Conservation (phyloP, 306 rosid genomes). For the Alnus rubra region DNA sequence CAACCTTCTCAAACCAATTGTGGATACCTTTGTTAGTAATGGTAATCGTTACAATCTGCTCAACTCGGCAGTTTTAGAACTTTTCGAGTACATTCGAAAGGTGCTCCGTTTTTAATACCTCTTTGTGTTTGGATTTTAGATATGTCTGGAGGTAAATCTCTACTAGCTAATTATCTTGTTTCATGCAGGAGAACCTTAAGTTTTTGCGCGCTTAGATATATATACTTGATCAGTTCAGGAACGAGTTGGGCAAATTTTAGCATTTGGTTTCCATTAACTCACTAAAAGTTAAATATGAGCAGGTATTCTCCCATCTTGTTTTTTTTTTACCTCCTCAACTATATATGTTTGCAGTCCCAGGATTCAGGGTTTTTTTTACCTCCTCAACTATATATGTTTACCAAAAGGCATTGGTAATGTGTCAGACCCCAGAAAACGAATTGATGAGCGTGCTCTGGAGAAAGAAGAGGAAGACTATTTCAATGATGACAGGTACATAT, state of each 20-base stretch:
- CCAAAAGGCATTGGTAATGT: constrained; percentile 47
- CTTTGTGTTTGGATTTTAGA: too few relatives aligned
- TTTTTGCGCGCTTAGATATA: constrained; percentile 60
- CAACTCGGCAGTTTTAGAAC: too few relatives aligned
- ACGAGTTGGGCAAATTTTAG: constrained; percentile 73
- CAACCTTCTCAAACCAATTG: constrained; percentile 81
- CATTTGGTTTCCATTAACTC: constrained; percentile 57
- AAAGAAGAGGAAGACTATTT: constrained; percentile 94
- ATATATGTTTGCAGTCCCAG: too few relatives aligned
- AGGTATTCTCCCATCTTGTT: constrained; percentile 48
- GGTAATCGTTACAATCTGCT: constrained; percentile 96
- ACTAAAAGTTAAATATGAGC: constrained; percentile 86
- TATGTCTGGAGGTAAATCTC: too few relatives aligned
- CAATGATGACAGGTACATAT: constrained; percentile 77
- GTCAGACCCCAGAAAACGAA: constrained; percentile 68
- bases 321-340: constrained; percentile 8
- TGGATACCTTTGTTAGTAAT: constrained; percentile 75
- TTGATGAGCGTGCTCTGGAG: constrained; percentile 88
- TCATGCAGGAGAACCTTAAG: constrained; percentile 76
- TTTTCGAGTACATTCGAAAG: too few relatives aligned
- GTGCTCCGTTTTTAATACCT: too few relatives aligned
- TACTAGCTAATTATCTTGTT: constrained; percentile 30
- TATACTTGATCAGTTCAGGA: constrained; percentile 78
- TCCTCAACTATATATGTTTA: constrained; percentile 36
- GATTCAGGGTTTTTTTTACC: constrained; percentile 16